Base-by-base conservation (phyloP, 768 basidiomycete genomes). In the Lactarius quietus region DNA sequence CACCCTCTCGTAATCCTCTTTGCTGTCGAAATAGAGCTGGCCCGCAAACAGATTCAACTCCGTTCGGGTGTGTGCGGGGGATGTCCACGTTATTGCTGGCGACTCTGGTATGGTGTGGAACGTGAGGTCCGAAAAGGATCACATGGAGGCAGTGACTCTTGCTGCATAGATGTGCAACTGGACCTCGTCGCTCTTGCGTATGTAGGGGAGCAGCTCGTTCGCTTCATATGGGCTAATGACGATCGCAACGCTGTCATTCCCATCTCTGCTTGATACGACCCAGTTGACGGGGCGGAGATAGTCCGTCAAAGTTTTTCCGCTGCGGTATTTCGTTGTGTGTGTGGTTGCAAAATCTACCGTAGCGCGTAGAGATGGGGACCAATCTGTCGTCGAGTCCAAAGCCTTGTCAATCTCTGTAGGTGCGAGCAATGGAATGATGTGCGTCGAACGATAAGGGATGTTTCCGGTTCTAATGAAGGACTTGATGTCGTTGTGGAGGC, bases 221-320 rank as follows among this genome's bases (percentile, higher is more conserved):
- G 52, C 63, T 35, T 64, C 58, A 14, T 48, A 39, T 20, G 57
- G 63, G 31, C 57, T 59, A 15, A 64, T 59, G 23, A 52, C 63
- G 52, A 64, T 29, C 36, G 58, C 17, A 18, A 23, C 39, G 36
- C 33, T 31, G 23, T 55, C 15, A 20, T 36, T 35, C 26, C 55
- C 56, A 18, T 48, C 29, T 45, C 57, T 29, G 31, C 45, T 63
- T 20, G 63, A 60, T 17, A 64, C 58, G 29, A 64, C 54, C 57
- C 63, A 64, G 52, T 59, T 59, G 26, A 64, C 51, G 1, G 63
- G 63, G n/a, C 63, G 63, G 29, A 65, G 57, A 33, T 57, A 51
- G 12, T 63, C 62, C 15, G 54, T 43, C 55, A 63, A 41, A 2
- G 20, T 0, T 31, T 20, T 28, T 28, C 20, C 5, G 4, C 9